Conservation (phyloP, 176 grass and related monocot species). For the Juncus effusus region DNA sequence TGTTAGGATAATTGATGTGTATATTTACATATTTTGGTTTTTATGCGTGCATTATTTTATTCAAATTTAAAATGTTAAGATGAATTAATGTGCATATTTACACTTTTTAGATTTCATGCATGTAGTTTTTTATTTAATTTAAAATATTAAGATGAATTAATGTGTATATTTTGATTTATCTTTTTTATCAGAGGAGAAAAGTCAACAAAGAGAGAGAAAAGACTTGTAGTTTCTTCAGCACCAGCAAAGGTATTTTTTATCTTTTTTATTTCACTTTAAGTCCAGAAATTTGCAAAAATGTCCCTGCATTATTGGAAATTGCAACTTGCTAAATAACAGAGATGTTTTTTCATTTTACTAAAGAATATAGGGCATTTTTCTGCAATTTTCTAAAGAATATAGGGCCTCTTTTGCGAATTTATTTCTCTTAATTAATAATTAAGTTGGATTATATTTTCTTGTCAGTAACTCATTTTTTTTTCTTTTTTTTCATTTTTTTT, state of each 20-base stretch:
- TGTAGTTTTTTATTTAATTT: not conserved
- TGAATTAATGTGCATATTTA: not conserved
- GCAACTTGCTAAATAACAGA: too few relatives aligned
- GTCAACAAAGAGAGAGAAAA: constrained; percentile 6
- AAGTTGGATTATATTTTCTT: too few relatives aligned
- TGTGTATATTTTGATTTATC: not conserved
- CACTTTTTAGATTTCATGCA: not conserved
- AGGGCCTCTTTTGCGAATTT: too few relatives aligned
- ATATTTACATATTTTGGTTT: not conserved
- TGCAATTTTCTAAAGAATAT: too few relatives aligned
- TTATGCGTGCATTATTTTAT: not conserved
- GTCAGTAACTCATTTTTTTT: not conserved
- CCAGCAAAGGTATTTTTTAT: constrained; percentile 24
- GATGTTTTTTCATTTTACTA: too few relatives aligned
- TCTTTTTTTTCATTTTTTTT: not conserved
- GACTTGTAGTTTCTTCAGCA: constrained; percentile 11
- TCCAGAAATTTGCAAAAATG: not conserved
- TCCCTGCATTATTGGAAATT: too few relatives aligned
- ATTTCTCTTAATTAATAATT: too few relatives aligned
- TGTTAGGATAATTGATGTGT: not conserved
- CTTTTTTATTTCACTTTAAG: constrained; percentile 1
- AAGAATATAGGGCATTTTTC: too few relatives aligned
- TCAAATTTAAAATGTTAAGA: not conserved
- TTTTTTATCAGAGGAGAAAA: constrained; percentile 18
- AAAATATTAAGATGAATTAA: not conserved